Evolutionary conservation across 805 yeast genomes (phyloP), one percentile per base, ranked within the genome.

Genomic region (Candida qinlingensis): DNA sequence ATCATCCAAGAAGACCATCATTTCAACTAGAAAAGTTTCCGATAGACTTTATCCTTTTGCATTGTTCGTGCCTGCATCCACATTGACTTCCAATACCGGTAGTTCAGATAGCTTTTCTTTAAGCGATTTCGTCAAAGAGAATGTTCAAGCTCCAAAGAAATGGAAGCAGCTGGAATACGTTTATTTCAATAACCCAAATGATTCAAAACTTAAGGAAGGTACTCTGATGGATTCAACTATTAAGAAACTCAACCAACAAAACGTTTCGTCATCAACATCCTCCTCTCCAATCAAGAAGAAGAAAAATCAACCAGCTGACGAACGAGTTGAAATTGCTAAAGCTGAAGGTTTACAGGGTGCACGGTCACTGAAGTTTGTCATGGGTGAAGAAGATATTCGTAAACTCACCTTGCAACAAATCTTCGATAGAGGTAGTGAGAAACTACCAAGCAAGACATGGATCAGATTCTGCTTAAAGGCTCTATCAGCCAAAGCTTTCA

Each of bases 401-500:
- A 76, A 76, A 46, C 60, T 76, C 25, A 67, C 84, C 0, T 63
- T 78, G 27, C 83, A 81, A 53, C 86, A 85, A 58, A 73, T 86
- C 19, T 81, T 72, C 57, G 87, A 83, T 46, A 77, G 72, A 49
- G 90, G 86, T 4, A 60, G 70, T 52, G 76, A 71, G 36, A 65
- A 65, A 9, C 63, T 85, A 19, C 95, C 96, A 4, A 61, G 73
- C 34, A 81, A 81, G n/a, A 71, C 67, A 36, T 80, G 87, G 81
- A 73, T 74, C 49, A 81, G 79, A 35, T 87, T 83, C 56, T 76
- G 83, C 1, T 64, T 83, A 37, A 76, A 75, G 40, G 83, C 85
- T 1, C 68, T 81, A 6, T 71, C 78, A 31, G 87, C 90, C 1
- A 89, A 88, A 64, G 80, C 96, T 0, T 89, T 87, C 69, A 78